Evolutionary conservation across 345 rosid genomes (phyloP), one percentile per base, ranked within the genome.

Genomic region (Cardamine resedifolia): DNA sequence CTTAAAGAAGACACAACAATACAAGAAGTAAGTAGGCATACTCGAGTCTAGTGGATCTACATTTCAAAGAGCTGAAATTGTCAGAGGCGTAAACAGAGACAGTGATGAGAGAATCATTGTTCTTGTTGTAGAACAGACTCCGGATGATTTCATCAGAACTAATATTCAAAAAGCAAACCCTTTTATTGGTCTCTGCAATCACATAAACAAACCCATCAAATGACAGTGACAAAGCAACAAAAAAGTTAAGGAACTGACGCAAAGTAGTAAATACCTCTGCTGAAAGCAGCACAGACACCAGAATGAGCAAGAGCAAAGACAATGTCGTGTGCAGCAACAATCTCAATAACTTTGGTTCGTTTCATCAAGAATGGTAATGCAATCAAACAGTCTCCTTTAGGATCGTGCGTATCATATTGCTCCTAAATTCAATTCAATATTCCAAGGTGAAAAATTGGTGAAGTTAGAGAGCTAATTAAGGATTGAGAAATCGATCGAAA

Each of bases 41-140:
- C 98, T 88, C 95, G 16, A 90, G 84, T 77, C 89, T 81, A 27
- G 95, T 90, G 48, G 98, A 92, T 88, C 94, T 83, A 85, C 96
- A 92, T 81, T 85, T 90, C 82, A 88, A 85, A 65, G 92, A 90
- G 88, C 96, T 84, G 82, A 88, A 92, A 68, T 80, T 87, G 47
- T 92, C 95, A 0, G 96, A 85, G 21, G 92, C 91, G 73, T 87
- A 87, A 64, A 92, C 98, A 6, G 98, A 92, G 77, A 92, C 96
- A 5, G 95, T 92, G 57, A 90, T 92, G 70, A 92, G 91, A 3
- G 98, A 92, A 70, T 92, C 96, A 66, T 90, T 92, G 77, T 90
- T 90, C 86, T 90, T 92, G 72, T 92, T 88, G 70, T 90, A 90
- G 73, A 92, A 92, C 74, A 88, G 79, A 66, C 96, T 92, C 50